Base-by-base conservation (phyloP, 2,329 filamentous ascomycete species). In the Colletotrichum graminicola region DNA sequence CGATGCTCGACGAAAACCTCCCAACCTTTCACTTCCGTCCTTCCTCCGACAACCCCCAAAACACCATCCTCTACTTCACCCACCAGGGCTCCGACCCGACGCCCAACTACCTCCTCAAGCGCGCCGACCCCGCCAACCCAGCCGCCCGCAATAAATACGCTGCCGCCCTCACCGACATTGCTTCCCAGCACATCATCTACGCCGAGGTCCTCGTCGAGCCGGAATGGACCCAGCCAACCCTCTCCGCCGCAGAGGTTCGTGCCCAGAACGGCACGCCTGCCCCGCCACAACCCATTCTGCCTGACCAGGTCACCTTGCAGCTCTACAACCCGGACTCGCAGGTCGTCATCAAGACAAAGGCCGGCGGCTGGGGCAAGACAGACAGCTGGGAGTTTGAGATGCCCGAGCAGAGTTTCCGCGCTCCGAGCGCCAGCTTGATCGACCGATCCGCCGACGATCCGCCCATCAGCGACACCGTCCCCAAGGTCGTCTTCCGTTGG, bases 241-340 rank as follows among this genome's bases (percentile, higher is more conserved):
- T 97, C 8, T 95, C 94, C 1, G 90, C 92, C 59, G 94, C 96
- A 65, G 93, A 97, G 78, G 88, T 95, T 67, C 90, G 94, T 73
- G 85, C 87, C n/a, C 87, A 84, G 67, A 91, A 90, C 72, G 92
- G 91, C 21, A 83, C 90, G 1, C 84, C 88, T 3, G 91, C 88
- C 29, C 88, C 88, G 21, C 91, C 23, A 77, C 92, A 0, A 71
- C 92, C 95, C 12, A 86, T 93, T 43, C 88, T 94, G 36, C 95
- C 95, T 0, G 91, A 91, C 67, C 86, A 89, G 64, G 97, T 98
- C 80, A 87, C 88, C n/a, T 87, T 98, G 49, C 92, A 95, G 76
- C 90, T 99, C 3, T 98, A 98, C 85, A 96, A 97, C 79, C 96
- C 96, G 0, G 95, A 98, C 79, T 94, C 96, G 80, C 88, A 92